phyloP scores from a whole-genome alignment of 2,329 filamentous ascomycete genomes.

The Cryphonectria parasitica region DNA sequence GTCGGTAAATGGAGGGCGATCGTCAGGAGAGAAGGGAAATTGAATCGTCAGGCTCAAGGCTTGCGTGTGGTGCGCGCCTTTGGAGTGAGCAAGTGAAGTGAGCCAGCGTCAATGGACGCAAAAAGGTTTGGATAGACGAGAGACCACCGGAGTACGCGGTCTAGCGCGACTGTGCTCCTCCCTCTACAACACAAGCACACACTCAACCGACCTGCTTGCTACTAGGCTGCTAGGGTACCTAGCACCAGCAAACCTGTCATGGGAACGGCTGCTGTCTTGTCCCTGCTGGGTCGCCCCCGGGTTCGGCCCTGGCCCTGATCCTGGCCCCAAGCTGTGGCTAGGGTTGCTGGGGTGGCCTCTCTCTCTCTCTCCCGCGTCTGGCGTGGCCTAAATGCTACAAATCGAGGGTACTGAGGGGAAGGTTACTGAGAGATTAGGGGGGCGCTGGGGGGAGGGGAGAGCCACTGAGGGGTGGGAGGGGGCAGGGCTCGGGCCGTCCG shows the following conservation, averaged over 20 bases:
- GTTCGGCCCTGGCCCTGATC: not conserved
- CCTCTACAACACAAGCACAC: no score
- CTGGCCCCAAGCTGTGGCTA: not conserved
- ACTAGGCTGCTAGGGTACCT: not conserved
- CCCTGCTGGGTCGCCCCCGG: not conserved
- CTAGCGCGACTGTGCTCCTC: not conserved
- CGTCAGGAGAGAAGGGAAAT: not conserved
- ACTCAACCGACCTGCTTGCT: no score
- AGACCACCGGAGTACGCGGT: constrained; percentile 4
- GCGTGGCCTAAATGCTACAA: not conserved
- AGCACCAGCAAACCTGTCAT: not conserved
- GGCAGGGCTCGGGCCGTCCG: constrained; percentile 2
- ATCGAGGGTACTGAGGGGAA: not conserved
- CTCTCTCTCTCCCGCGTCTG: not conserved
- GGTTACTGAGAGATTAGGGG: not conserved
- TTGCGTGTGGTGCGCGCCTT: not conserved
- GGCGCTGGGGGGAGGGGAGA: not conserved
- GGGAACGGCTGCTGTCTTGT: not conserved
- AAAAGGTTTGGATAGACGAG: constrained; percentile 1
- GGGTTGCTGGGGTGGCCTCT: not conserved
- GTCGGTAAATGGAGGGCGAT: not conserved
- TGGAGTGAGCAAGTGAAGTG: not conserved
- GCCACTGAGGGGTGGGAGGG: not conserved
- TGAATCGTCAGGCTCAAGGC: not conserved
- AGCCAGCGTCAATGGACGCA: constrained; percentile 1